Percentiles rank a stretch among this genome's conserved stretches.
These are phyloP conservation scores for Xylaria sp. DNA, from an alignment of 2,329 filamentous ascomycete genomes.

Conservation along the genomic window DNA sequence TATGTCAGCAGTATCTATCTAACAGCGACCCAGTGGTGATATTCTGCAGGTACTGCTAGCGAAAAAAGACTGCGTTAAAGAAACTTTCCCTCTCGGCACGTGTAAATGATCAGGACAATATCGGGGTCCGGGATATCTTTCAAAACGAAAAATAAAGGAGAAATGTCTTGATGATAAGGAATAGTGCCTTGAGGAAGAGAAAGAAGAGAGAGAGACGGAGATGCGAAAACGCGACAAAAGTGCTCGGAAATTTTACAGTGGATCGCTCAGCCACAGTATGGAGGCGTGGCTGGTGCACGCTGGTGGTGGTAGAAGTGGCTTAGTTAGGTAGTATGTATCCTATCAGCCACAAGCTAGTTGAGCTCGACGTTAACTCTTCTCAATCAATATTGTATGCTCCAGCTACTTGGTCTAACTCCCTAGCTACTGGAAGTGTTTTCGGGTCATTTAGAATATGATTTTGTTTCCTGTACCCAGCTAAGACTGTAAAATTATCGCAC, in stretches of 20 bases:
- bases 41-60: conserved; percentile 91
- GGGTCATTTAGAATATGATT: too few relatives aligned
- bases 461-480: too few relatives aligned
- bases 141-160: conserved; percentile 47
- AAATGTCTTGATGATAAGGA: conserved; percentile 92
- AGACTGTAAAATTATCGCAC: too few relatives aligned
- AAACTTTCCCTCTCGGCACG: conserved; percentile 81
- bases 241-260: conserved; percentile 12
- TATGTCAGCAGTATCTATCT: conserved; percentile 95
- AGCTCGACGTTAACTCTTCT: too few relatives aligned
- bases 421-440: too few relatives aligned
- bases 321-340: neutral
- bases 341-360: too few relatives aligned
- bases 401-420: too few relatives aligned
- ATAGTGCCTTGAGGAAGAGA: conserved; percentile 69
- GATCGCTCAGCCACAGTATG: conserved; percentile 6
- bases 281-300: conserved; percentile 8
- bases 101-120: conserved; percentile 89
- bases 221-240: neutral
- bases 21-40: conserved; percentile 80
- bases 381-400: too few relatives aligned
- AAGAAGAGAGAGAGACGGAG: conserved; percentile 42
- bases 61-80: conserved; percentile 85
- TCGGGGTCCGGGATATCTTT: conserved; percentile 59
- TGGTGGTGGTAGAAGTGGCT: neutral